phyloP scores from a whole-genome alignment of 441 rosid genomes.

The Mallotus japonicus region DNA sequence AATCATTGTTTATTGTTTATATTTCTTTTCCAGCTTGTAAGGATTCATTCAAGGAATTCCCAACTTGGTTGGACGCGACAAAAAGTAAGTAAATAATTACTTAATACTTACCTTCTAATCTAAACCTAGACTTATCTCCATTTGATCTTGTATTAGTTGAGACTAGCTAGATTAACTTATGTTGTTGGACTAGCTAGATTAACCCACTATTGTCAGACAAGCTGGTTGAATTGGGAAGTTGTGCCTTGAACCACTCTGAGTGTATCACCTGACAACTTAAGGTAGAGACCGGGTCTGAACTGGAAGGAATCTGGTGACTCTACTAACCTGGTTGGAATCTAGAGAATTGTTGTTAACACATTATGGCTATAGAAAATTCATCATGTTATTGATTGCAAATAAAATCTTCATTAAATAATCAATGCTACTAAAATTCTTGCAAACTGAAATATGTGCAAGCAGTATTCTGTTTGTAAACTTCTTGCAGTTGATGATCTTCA shows the following conservation, averaged over 20 bases:
- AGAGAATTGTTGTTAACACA: neutral
- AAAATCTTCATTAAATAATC: neutral
- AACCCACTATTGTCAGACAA: conserved; percentile 17
- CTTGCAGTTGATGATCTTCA: neutral
- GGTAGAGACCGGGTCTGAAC: conserved; percentile 19
- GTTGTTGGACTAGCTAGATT: conserved; percentile 22
- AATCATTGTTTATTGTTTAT: neutral
- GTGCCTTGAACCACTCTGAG: conserved; percentile 23
- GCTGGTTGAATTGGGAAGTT: conserved; percentile 23
- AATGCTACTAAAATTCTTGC: neutral
- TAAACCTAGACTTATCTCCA: neutral
- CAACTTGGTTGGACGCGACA: conserved; percentile 69
- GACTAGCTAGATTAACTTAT: conserved; percentile 1
- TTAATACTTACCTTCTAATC: neutral
- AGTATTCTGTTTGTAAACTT: neutral
- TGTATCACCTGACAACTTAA: conserved; percentile 23
- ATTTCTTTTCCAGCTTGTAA: conserved; percentile 38
- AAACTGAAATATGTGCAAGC: neutral
- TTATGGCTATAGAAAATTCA: neutral
- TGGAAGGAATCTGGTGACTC: neutral
- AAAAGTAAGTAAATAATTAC: conserved; percentile 42
- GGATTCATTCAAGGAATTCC: conserved; percentile 50
- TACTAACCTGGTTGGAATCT: neutral
- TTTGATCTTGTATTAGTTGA: conserved; percentile 15
- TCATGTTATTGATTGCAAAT: conserved; percentile 5